Conservation (phyloP, 2,329 filamentous ascomycete genomes). For the Clarireedia paspali region DNA sequence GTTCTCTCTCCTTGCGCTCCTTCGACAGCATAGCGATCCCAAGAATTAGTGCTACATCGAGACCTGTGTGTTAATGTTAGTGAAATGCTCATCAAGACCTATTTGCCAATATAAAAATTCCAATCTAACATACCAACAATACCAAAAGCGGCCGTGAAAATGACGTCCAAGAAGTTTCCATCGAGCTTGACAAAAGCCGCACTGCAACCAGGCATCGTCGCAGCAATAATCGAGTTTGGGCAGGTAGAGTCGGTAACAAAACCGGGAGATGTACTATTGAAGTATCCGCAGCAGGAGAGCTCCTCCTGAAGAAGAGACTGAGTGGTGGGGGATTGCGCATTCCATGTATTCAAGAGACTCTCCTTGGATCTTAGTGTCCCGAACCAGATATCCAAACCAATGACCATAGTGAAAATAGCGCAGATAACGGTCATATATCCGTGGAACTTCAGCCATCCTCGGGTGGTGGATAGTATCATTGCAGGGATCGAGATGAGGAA, state of each 20-base stretch:
- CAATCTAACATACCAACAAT: slow-evolving; percentile 49
- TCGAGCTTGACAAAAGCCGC: slow-evolving; percentile 59
- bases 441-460: slow-evolving; percentile 63
- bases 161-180: slow-evolving; percentile 63
- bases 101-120: slow-evolving; percentile 16
- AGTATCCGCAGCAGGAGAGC: slow-evolving; percentile 77
- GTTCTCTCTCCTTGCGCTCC: slow-evolving; percentile 70
- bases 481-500: slow-evolving; percentile 65
- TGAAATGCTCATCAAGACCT: not conserved
- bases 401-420: slow-evolving; percentile 54
- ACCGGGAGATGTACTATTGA: slow-evolving; percentile 60
- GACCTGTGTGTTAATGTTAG: slow-evolving; percentile 29
- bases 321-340: slow-evolving; percentile 43
- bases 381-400: slow-evolving; percentile 66
- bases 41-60: slow-evolving; percentile 44
- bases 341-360: slow-evolving; percentile 55
- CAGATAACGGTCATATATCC: slow-evolving; percentile 57
- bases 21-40: slow-evolving; percentile 70
- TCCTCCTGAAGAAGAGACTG: slow-evolving; percentile 65
- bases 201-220: slow-evolving; percentile 62
- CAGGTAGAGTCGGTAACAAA: slow-evolving; percentile 65
- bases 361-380: slow-evolving; percentile 61
- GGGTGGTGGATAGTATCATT: slow-evolving; percentile 57
- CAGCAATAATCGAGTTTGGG: slow-evolving; percentile 61
- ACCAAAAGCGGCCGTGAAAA: slow-evolving; percentile 75